Percentiles rank a stretch among this genome's conserved stretches.
Conservation (phyloP, 768 basidiomycete species). For the Boletales sp. region DNA sequence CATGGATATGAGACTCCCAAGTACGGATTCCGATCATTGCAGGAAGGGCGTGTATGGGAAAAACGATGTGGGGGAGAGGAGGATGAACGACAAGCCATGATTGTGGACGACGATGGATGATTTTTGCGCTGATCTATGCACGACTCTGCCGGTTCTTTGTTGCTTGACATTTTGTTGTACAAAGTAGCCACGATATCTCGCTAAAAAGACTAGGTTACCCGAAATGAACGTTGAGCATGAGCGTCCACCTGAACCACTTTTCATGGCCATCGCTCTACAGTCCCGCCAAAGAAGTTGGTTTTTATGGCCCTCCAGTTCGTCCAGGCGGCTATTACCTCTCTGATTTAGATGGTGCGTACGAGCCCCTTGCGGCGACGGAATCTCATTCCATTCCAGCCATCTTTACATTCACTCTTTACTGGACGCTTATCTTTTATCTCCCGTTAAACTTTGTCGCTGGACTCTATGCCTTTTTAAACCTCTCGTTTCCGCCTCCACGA, state of each 20-base stretch:
- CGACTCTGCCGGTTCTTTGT: too few species aligned
- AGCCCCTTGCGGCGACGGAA: too few species aligned
- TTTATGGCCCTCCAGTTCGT: conserved; percentile 24
- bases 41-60: conserved; percentile 7
- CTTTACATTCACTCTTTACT: conserved; percentile 46
- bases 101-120: conserved; percentile 17
- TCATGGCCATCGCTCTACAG: conserved; percentile 39
- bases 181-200: not conserved
- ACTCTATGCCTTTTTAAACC: conserved; percentile 40
- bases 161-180: not conserved
- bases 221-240: not conserved
- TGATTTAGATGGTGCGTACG: conserved; percentile 27
- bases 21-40: conserved; percentile 4
- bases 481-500: conserved; percentile 35
- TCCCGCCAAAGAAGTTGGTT: conserved; percentile 32
- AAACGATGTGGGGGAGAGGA: conserved; percentile 1
- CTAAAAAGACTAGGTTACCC: not conserved
- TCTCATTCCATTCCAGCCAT: conserved; percentile 28
- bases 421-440: conserved; percentile 45
- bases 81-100: conserved; percentile 12
- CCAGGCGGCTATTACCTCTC: conserved; percentile 35
- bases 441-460: conserved; percentile 40
- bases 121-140: not conserved
- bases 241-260: conserved; percentile 16
- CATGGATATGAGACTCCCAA: conserved; percentile 23